Percentiles rank a stretch among this genome's conserved stretches.
Conservation (phyloP, 805 yeast genomes). For the Wickerhamomyces ciferrii region DNA sequence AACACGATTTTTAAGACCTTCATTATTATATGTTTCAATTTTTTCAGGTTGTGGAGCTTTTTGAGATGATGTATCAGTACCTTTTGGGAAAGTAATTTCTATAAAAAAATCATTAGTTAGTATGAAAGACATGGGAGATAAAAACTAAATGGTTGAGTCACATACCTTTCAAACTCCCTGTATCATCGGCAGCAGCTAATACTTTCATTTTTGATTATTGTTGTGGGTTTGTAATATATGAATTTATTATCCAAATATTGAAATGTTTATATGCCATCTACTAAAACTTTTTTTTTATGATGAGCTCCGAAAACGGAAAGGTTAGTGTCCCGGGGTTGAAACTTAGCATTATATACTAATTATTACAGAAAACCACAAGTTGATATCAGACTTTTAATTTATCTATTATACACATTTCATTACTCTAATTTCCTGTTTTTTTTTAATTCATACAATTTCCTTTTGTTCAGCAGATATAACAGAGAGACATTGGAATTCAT, state of each 20-base stretch:
- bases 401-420: not conserved
- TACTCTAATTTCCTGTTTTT: not conserved
- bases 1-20: slow-evolving; percentile 34
- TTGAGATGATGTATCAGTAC: slow-evolving; percentile 77
- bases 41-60: slow-evolving; percentile 60
- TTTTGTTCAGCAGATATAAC: slow-evolving; percentile 59
- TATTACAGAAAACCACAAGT: too few species aligned
- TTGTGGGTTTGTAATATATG: too few species aligned
- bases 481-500: slow-evolving; percentile 89
- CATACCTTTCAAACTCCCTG: slow-evolving; percentile 49
- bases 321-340: not conserved
- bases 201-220: slow-evolving; percentile 43
- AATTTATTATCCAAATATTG: too few species aligned
- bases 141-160: not conserved
- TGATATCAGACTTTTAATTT: too few species aligned
- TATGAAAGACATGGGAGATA: not conserved
- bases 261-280: not conserved
- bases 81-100: slow-evolving; percentile 56
- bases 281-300: not conserved
- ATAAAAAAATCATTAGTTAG: not conserved
- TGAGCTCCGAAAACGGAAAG: not conserved
- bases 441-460: not conserved
- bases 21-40: slow-evolving; percentile 36
- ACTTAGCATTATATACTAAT: too few species aligned
- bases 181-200: slow-evolving; percentile 59